phyloP scores from a whole-genome alignment of 2,329 filamentous ascomycete species.

The Venturia pyrina region DNA sequence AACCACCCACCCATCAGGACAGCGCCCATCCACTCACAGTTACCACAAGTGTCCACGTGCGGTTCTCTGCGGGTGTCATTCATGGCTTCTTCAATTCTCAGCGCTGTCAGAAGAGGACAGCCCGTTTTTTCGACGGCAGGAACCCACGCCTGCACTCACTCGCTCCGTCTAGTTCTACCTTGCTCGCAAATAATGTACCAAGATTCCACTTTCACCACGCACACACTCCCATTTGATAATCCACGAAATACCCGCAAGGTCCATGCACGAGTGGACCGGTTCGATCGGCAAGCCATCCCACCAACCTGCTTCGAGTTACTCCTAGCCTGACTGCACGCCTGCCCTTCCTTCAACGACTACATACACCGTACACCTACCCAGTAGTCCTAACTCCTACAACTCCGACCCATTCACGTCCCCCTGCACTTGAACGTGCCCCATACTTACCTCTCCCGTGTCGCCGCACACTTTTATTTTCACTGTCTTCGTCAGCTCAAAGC shows the following conservation, averaged over 20 bases:
- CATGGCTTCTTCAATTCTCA: too few relatives aligned
- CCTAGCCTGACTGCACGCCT: too few relatives aligned
- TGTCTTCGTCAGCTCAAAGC: neutral
- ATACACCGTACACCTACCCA: too few relatives aligned
- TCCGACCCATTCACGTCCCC: neutral
- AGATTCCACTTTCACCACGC: too few relatives aligned
- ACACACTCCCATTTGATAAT: too few relatives aligned
- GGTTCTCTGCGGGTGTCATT: neutral
- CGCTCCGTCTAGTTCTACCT: too few relatives aligned
- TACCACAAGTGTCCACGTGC: neutral
- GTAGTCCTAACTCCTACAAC: neutral
- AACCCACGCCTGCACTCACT: too few relatives aligned
- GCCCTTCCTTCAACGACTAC: too few relatives aligned
- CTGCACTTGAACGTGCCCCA: neutral
- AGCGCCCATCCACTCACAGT: neutral
- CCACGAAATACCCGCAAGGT: neutral
- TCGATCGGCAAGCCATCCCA: neutral
- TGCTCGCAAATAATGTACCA: too few relatives aligned
- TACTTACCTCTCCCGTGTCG: neutral
- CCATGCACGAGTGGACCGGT: neutral
- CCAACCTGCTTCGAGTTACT: neutral
- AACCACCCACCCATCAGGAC: neutral
- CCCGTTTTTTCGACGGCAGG: too few relatives aligned
- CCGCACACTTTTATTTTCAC: neutral
- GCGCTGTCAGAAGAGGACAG: too few relatives aligned